These are phyloP conservation scores for Hypocreales sp. DNA, from an alignment of 2,329 filamentous ascomycete species.

Conservation along the genomic window DNA sequence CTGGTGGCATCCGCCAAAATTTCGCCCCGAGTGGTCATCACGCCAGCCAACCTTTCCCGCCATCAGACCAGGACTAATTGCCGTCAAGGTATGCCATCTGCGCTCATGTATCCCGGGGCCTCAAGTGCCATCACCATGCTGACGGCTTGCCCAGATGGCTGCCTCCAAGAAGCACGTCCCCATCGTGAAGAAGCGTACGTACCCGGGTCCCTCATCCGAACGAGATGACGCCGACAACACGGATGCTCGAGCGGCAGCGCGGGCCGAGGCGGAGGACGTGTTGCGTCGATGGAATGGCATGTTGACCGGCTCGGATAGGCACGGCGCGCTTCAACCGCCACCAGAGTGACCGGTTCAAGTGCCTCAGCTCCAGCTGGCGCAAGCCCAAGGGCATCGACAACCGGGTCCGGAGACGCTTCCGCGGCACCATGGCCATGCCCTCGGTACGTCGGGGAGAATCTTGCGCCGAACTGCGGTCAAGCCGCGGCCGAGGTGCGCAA, in stretches of 20 bases:
- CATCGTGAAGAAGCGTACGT: slow-evolving; percentile 99
- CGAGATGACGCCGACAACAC: no score
- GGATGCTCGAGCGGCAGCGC: no score
- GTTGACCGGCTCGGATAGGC: slow-evolving; percentile 42
- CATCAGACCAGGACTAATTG: slow-evolving; percentile 19
- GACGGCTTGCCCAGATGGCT: slow-evolving; percentile 58
- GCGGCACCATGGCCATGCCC: slow-evolving; percentile 90
- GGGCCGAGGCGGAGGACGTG: no score
- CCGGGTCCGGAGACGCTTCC: slow-evolving; percentile 92
- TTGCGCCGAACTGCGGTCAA: no score
- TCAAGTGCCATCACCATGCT: slow-evolving; percentile 9
- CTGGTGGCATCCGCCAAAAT: slow-evolving; percentile 18
- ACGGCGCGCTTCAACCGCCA: slow-evolving; percentile 93
- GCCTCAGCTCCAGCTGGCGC: slow-evolving; percentile 82
- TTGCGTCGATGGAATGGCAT: slow-evolving; percentile 6
- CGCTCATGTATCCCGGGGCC: neutral
- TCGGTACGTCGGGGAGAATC: slow-evolving; percentile 53
- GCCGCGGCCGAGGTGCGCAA: no score
- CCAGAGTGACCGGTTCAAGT: slow-evolving; percentile 94
- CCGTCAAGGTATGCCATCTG: slow-evolving; percentile 22
- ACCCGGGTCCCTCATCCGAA: slow-evolving; percentile 8
- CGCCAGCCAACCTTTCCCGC: slow-evolving; percentile 18
- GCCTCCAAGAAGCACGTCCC: slow-evolving; percentile 98
- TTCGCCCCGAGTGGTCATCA: slow-evolving; percentile 15
- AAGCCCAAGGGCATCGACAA: slow-evolving; percentile 99